Conservation (phyloP, 176 grass and related monocot species). For the Musa schizocarpa region DNA sequence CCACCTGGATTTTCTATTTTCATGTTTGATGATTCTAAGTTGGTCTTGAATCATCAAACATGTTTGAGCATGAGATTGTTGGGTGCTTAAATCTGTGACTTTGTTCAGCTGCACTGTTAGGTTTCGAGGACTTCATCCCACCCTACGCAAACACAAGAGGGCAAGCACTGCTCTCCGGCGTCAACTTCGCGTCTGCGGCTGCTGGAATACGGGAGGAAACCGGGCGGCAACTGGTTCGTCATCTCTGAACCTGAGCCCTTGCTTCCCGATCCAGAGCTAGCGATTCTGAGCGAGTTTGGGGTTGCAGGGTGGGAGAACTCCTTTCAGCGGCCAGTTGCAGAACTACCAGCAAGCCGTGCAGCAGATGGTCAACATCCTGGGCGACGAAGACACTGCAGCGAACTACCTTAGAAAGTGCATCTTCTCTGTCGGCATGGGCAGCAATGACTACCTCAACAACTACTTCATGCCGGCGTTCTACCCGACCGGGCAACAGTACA, state of each 20-base stretch:
- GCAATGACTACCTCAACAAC: slow-evolving; percentile 98
- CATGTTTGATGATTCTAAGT: too few species aligned
- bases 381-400: slow-evolving; percentile 51
- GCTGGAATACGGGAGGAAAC: slow-evolving; percentile 89
- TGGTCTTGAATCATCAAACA: too few species aligned
- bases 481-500: slow-evolving; percentile 54
- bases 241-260: too few species aligned
- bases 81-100: neutral
- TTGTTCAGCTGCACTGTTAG: slow-evolving; percentile 50
- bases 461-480: slow-evolving; percentile 86
- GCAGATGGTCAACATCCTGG: slow-evolving; percentile 54
- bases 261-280: too few species aligned
- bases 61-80: neutral
- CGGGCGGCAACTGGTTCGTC: slow-evolving; percentile 55
- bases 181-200: slow-evolving; percentile 84
- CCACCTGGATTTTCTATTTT: too few species aligned
- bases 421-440: slow-evolving; percentile 76
- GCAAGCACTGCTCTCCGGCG: slow-evolving; percentile 55
- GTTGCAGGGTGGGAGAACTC: slow-evolving; percentile 51
- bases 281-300: too few species aligned
- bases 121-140: slow-evolving; percentile 67
- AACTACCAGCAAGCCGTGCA: slow-evolving; percentile 70
- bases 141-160: slow-evolving; percentile 43
- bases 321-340: slow-evolving; percentile 47
- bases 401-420: slow-evolving; percentile 78